Conservation (phyloP, 768 basidiomycete genomes). For the Serendipita sp. region DNA sequence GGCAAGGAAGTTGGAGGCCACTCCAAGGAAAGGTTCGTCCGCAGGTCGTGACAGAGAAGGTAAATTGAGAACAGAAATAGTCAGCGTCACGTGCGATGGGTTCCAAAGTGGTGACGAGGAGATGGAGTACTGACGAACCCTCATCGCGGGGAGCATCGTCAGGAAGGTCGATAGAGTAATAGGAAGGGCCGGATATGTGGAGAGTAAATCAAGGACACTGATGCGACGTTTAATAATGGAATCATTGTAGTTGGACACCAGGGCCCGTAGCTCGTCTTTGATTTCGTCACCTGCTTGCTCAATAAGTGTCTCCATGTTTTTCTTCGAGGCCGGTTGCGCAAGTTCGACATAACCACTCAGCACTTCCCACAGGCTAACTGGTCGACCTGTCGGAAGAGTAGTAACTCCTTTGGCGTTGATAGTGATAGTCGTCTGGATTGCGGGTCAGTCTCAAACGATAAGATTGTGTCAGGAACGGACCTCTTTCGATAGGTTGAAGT, state of each 20-base stretch:
- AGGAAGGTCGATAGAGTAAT: constrained; percentile 25
- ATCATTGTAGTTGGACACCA: constrained; percentile 18
- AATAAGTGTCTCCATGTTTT: constrained; percentile 23
- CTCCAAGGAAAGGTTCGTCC: constrained; percentile 25
- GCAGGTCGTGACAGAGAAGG: constrained; percentile 21
- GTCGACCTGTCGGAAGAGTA: constrained; percentile 24
- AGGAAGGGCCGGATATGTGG: constrained; percentile 21
- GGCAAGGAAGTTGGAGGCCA: constrained; percentile 31
- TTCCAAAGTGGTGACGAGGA: constrained; percentile 33
- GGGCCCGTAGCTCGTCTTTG: constrained; percentile 12
- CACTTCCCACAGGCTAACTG: constrained; percentile 23
- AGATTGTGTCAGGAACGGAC: neutral
- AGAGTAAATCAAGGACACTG: constrained; percentile 28
- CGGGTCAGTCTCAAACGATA: neutral
- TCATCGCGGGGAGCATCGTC: constrained; percentile 29
- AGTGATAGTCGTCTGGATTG: constrained; percentile 17
- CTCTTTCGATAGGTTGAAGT: constrained; percentile 20
- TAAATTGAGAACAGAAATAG: constrained; percentile 27
- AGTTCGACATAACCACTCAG: constrained; percentile 32
- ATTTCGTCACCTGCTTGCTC: constrained; percentile 15
- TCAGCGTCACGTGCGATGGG: constrained; percentile 26
- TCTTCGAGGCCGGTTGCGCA: constrained; percentile 29
- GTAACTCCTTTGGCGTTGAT: constrained; percentile 24
- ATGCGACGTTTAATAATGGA: constrained; percentile 22
- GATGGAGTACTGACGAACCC: constrained; percentile 34